Evolutionary conservation across 2,329 filamentous ascomycete genomes (phyloP), one percentile per base, ranked within the genome.

Genomic region (Cladophialophora chaetospira): DNA sequence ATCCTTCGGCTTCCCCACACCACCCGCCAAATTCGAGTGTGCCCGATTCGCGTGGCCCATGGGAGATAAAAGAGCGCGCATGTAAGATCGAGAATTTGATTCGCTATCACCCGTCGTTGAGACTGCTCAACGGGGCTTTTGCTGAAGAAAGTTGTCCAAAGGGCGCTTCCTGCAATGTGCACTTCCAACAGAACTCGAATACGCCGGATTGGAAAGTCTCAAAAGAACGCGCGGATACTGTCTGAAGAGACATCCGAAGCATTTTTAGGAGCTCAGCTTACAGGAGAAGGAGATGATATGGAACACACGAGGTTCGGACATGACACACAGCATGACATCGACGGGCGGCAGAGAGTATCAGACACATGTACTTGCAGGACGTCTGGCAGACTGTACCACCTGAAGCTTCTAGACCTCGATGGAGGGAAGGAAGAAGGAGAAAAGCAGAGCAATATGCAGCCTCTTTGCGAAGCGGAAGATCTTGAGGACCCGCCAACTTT

Each of bases 1-100:
- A 55, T 48, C 52, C 51, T 53, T 47, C 29, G 36, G 31, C n/a
- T 25, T 29, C 42, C n/a, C 4, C 19, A 25, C 15, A 46, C 10
- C 31, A 13, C 28, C 21, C 21, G 31, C 10, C 4, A 4, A 36
- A 8, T 33, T 31, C 29, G n/a, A 36, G 26, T 21, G 5, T 15
- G 17, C 17, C 15, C 17, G 13, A 11, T 21, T 36, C 35, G 23
- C n/a, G 17, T 6, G 5, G 19, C 35, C 10, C 17, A 51, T 6
- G 47, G 35, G n/a, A 1, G 40, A 44, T n/a, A 43, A 3, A 26
- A 5, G 21, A n/a, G 9, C n/a, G 40, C 17, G 17, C 45, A 28
- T 15, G 25, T 8, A n/a, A 11, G 29, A 25, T 21, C n/a, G 17
- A 29, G 11, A 19, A 11, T 15, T 42, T 33, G n/a, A 51, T 51